Conservation (phyloP, 78 protist genomes). For the Cavenderia fasciculata region DNA sequence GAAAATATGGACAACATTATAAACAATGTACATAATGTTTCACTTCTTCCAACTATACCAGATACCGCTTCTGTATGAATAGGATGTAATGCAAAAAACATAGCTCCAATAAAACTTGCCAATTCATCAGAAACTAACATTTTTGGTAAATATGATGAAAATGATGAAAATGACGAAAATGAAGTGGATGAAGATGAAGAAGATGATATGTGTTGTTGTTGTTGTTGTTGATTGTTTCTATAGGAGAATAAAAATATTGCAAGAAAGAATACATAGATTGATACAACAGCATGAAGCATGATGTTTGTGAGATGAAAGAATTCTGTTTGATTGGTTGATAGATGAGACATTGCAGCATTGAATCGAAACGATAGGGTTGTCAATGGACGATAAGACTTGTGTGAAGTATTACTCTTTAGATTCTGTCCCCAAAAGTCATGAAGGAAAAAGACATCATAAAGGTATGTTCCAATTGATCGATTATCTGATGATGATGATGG, state of each 20-base stretch:
- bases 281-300: background rate
- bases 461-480: no score
- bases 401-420: background rate
- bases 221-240: background rate
- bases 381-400: constrained; percentile 79
- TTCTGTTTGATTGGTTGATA: no score
- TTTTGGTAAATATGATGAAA: background rate
- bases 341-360: no score
- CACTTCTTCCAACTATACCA: constrained; percentile 77
- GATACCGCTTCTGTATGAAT: constrained; percentile 81
- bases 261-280: constrained; percentile 19
- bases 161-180: background rate
- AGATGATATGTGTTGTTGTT: background rate
- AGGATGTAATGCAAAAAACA: constrained; percentile 78
- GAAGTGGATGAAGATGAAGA: background rate
- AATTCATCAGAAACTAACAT: constrained; percentile 9
- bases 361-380: constrained; percentile 45
- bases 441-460: background rate
- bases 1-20: background rate
- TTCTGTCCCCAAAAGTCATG: constrained; percentile 48
- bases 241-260: background rate
- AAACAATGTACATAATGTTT: constrained; percentile 21
- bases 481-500: no score
- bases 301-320: constrained; percentile 17
- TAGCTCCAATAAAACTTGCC: background rate